phyloP scores from a whole-genome alignment of 148 eudicot genomes.

The Fagopyrum esculentum region DNA sequence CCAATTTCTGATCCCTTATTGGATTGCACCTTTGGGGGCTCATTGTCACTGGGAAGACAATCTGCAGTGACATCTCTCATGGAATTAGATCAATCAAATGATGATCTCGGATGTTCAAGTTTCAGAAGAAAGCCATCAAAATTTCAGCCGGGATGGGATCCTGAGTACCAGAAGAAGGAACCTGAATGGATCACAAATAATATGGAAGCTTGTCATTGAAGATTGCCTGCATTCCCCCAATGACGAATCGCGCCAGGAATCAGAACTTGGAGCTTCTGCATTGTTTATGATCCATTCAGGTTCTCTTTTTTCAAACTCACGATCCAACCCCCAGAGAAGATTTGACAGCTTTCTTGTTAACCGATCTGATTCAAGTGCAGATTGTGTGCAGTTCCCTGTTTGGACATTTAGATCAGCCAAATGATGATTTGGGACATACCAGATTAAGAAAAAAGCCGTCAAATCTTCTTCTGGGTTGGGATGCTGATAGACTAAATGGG shows the following conservation, averaged over 20 bases:
- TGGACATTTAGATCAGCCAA: background rate
- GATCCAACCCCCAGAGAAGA: background rate
- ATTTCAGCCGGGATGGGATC: no score
- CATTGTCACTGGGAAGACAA: background rate
- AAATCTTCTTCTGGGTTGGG: background rate
- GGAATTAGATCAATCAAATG: background rate
- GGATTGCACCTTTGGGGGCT: background rate
- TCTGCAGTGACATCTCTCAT: background rate
- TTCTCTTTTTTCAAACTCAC: no score
- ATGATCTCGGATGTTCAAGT: background rate
- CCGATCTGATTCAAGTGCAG: background rate
- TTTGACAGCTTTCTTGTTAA: background rate
- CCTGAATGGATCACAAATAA: no score
- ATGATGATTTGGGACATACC: background rate
- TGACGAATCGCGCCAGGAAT: no score
- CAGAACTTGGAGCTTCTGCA: no score
- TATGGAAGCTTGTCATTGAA: no score
- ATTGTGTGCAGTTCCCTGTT: no score
- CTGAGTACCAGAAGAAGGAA: no score
- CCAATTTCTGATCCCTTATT: background rate
- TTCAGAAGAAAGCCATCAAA: background rate
- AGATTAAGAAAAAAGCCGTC: background rate
- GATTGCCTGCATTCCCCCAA: no score
- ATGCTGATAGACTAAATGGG: background rate
- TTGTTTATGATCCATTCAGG: background rate